Conservation (phyloP, 495 filamentous ascomycete genomes). For the Lichina pygmaea region DNA sequence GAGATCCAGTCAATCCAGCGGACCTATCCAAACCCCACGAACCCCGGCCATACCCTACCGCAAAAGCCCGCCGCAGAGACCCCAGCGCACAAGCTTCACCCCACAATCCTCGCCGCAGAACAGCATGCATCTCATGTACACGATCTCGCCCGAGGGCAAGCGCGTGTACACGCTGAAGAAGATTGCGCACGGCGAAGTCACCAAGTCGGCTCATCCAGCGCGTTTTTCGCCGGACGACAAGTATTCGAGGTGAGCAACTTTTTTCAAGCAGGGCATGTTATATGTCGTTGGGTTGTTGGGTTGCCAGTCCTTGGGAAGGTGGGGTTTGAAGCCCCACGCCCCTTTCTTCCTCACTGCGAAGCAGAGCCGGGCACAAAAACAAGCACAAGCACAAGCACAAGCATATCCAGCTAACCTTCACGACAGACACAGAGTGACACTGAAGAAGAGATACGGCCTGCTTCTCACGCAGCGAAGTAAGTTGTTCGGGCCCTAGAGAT, state of each 20-base stretch:
- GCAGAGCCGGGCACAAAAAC: no score
- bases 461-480: slow-evolving; percentile 63
- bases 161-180: slow-evolving; percentile 79
- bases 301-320: neutral
- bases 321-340: slow-evolving; percentile 4
- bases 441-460: slow-evolving; percentile 77
- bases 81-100: neutral
- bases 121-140: slow-evolving; percentile 79
- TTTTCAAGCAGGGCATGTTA: neutral
- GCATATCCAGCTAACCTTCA: no score
- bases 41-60: no score
- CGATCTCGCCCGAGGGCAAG: slow-evolving; percentile 47
- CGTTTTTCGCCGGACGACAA: slow-evolving; percentile 95
- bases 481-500: slow-evolving; percentile 7
- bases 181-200: slow-evolving; percentile 48
- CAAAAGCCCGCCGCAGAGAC: no score
- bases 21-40: no score
- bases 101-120: neutral
- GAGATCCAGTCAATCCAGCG: no score
- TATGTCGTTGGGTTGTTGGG: neutral
- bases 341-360: neutral
- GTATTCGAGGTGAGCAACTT: slow-evolving; percentile 43
- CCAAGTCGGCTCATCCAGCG: slow-evolving; percentile 88
- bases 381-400: no score
- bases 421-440: slow-evolving; percentile 55